These are phyloP conservation scores for Syncephalastrum sp. DNA, from an alignment of 371 early-diverging fungal species.

Conservation along the genomic window DNA sequence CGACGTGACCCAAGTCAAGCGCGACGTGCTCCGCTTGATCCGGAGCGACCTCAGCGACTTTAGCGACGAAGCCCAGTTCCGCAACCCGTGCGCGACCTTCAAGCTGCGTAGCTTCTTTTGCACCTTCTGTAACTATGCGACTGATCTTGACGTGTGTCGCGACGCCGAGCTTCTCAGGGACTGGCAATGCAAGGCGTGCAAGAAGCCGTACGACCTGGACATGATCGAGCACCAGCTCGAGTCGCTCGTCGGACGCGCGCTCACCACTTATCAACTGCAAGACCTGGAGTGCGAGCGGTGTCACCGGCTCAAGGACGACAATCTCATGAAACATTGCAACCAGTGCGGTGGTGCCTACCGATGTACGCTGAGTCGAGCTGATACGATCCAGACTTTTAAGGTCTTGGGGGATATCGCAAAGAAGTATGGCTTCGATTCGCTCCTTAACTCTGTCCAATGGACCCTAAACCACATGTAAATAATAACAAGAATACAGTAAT, in stretches of 20 bases:
- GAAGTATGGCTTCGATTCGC: slow-evolving; percentile 54
- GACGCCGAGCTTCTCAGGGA: slow-evolving; percentile 64
- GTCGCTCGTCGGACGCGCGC: slow-evolving; percentile 57
- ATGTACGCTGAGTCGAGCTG: slow-evolving; percentile 31
- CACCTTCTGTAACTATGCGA: slow-evolving; percentile 75
- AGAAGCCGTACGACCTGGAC: slow-evolving; percentile 69
- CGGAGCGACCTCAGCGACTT: slow-evolving; percentile 74
- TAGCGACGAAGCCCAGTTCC: slow-evolving; percentile 68
- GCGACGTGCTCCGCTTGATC: slow-evolving; percentile 73
- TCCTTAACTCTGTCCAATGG: slow-evolving; percentile 60
- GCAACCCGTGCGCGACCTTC: slow-evolving; percentile 76
- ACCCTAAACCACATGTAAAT: slow-evolving; percentile 28
- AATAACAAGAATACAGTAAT: slow-evolving; percentile 1
- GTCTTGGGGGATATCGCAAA: slow-evolving; percentile 67
- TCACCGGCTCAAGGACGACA: slow-evolving; percentile 72
- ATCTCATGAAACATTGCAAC: slow-evolving; percentile 59
- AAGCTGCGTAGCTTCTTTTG: slow-evolving; percentile 85
- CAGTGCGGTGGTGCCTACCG: slow-evolving; percentile 58
- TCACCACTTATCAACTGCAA: slow-evolving; percentile 80
- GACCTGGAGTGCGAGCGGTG: slow-evolving; percentile 86
- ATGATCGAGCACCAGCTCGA: slow-evolving; percentile 80
- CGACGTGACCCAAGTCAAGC: slow-evolving; percentile 67
- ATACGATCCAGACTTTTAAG: slow-evolving; percentile 48
- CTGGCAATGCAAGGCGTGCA: slow-evolving; percentile 67
- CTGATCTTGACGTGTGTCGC: slow-evolving; percentile 90